Evolutionary conservation across 345 rosid species (phyloP), one percentile per base, ranked within the genome.

Genomic region (Odontarrhena argentea): DNA sequence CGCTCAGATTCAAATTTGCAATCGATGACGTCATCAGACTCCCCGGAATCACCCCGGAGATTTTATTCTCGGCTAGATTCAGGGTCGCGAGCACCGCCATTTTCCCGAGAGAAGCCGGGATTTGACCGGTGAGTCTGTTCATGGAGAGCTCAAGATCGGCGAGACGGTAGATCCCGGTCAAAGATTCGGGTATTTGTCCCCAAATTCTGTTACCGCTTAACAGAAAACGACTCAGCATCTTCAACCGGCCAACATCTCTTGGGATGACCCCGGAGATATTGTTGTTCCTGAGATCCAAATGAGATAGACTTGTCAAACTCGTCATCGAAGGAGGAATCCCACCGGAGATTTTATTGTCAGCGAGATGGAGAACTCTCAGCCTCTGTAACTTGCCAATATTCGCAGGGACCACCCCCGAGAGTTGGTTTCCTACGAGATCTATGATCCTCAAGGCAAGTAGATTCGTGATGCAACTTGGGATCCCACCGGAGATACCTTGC

Each of bases 1-100:
- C 63, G 75, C 91, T 92, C 68, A 91, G 70, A 82, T 96, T 89
- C 84, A 92, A 48, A 69, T 87, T 89, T 68, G 89, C 46, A 4
- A 92, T 88, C 2, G 96, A 91, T 18, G 91, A 56, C 0, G 84
- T 83, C 81, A 92, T 18, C 72, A 92, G 40, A 11, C 64, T 30
- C 18, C 76, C 54, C 10, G 98, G 96, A 22, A 91, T 74, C 41
- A 58, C 45, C 2, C 97, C 97, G 6, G 85, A 50, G 10, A 92
- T 41, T 65, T 38, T 30, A 78, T 92, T 92, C 7, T 83, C 76
- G 22, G 86, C 91, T 80, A 89, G 49, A 8, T 76, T 81, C 1
- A 89, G 74, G 3, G 95, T 88, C 1, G 96, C 81, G 14, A 92
- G 86, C 58, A 92, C 98, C 75, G 38, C 71, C 94, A 92, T 85